Evolutionary conservation across 495 filamentous ascomycete species (phyloP).

Genomic region (Trypethelium eluteriae): DNA sequence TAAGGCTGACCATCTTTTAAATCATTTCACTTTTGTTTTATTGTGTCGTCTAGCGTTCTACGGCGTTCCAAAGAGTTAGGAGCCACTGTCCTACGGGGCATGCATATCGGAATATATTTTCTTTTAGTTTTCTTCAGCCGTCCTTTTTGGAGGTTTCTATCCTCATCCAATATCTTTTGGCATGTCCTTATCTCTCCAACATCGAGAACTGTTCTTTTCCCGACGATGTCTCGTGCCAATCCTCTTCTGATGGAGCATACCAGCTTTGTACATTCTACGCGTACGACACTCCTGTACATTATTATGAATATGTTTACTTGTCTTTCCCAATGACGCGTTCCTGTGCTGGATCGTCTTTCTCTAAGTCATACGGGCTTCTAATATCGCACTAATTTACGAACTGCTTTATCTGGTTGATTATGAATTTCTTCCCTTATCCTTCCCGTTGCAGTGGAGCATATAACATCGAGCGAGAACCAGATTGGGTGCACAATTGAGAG

Average conservation of each 20-base stretch:
- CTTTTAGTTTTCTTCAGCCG: background rate
- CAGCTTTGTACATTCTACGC: background rate
- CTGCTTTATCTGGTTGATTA: background rate
- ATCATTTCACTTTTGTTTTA: background rate
- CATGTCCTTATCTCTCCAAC: background rate
- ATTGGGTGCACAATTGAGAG: background rate
- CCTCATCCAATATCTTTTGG: background rate
- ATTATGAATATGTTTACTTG: background rate
- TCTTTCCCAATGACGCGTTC: background rate
- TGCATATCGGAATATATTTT: background rate
- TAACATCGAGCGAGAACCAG: background rate
- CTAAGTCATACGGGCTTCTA: background rate
- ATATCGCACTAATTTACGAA: background rate
- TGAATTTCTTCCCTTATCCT: background rate
- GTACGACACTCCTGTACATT: background rate
- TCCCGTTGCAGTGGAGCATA: background rate
- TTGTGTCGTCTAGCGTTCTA: background rate
- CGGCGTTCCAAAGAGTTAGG: background rate
- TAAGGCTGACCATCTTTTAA: constrained; percentile 34
- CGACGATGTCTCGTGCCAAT: background rate
- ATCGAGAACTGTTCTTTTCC: background rate
- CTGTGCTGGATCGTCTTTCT: background rate
- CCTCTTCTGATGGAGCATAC: constrained; percentile 1
- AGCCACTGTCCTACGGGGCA: constrained; percentile 8
- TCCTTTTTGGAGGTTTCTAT: background rate